phyloP scores from a whole-genome alignment of 1,284 basidiomycete species.

The Chiua sp. region DNA sequence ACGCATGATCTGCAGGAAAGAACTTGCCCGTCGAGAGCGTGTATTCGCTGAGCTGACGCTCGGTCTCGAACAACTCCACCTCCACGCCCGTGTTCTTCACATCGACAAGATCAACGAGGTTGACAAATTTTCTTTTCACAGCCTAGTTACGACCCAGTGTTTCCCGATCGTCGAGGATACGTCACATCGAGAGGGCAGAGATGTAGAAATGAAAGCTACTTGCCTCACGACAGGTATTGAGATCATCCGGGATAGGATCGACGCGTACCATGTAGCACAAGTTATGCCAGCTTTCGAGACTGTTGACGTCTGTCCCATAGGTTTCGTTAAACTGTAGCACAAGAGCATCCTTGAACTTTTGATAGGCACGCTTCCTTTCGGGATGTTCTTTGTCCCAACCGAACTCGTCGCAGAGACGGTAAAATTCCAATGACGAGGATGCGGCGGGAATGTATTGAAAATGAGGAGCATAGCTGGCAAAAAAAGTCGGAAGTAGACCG shows the following conservation, averaged over 20 bases:
- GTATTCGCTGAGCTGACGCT: constrained; percentile 15
- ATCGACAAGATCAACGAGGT: constrained; percentile 29
- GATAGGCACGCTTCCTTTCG: not conserved
- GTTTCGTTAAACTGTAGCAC: constrained; percentile 22
- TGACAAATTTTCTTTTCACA: constrained; percentile 6
- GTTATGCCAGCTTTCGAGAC: constrained; percentile 13
- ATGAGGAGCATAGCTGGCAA: too few relatives aligned
- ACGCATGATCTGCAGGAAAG: constrained; percentile 21
- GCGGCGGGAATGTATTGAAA: constrained; percentile 11
- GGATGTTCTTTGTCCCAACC: constrained; percentile 7
- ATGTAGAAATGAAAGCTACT: not conserved
- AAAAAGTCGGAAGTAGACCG: too few relatives aligned
- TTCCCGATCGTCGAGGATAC: too few relatives aligned
- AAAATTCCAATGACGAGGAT: constrained; percentile 27
- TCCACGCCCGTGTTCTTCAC: not conserved
- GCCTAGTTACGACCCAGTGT: constrained; percentile 5
- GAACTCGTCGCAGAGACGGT: constrained; percentile 20
- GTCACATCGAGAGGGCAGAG: too few relatives aligned
- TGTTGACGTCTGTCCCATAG: constrained; percentile 16
- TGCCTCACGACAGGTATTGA: constrained; percentile 18
- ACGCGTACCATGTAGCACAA: constrained; percentile 10
- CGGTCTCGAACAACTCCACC: constrained; percentile 12
- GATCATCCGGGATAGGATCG: constrained; percentile 7
- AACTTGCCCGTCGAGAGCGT: constrained; percentile 14
- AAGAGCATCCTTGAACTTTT: constrained; percentile 15